These are phyloP conservation scores for Wickerhamiella lipophila DNA, from an alignment of 805 yeast species.

Conservation along the genomic window DNA sequence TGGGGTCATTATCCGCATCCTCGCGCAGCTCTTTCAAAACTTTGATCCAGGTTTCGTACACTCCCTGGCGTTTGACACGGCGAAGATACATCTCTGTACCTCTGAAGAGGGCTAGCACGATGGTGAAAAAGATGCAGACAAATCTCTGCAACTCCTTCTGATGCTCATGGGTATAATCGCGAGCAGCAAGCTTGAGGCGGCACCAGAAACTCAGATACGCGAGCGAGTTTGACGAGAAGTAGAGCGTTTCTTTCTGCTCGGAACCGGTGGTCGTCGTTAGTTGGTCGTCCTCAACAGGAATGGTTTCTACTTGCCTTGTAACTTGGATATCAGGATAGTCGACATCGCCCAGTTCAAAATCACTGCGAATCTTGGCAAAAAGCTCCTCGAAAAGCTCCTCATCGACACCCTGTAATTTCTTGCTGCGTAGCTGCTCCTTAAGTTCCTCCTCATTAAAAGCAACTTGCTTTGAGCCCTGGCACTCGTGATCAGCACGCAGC, in stretches of 20 bases:
- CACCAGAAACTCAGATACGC: conserved; percentile 16
- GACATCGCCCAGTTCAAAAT: conserved; percentile 41
- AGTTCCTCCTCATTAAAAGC: conserved; percentile 29
- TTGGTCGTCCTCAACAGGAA: conserved; percentile 2
- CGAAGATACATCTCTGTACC: neutral
- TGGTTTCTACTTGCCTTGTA: conserved; percentile 57
- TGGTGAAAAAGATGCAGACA: neutral
- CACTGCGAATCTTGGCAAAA: conserved; percentile 38
- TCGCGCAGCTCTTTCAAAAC: conserved; percentile 15
- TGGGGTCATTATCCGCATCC: conserved; percentile 16
- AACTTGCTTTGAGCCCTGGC: conserved; percentile 30
- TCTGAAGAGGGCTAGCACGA: neutral
- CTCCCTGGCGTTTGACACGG: conserved; percentile 1
- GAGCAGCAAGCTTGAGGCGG: conserved; percentile 13
- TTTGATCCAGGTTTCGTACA: conserved; percentile 12
- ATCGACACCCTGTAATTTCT: conserved; percentile 19
- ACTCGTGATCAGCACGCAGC: conserved; percentile 50
- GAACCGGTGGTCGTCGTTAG: conserved; percentile 14
- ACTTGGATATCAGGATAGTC: conserved; percentile 33
- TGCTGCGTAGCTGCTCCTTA: conserved; percentile 16
- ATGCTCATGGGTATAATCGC: conserved; percentile 16
- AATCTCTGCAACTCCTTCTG: conserved; percentile 3
- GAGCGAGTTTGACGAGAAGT: conserved; percentile 17
- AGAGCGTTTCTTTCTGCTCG: conserved; percentile 9
- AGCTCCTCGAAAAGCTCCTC: conserved; percentile 60